Conservation (phyloP, 768 basidiomycete species). For the Hygrophoropsis aurantiaca region DNA sequence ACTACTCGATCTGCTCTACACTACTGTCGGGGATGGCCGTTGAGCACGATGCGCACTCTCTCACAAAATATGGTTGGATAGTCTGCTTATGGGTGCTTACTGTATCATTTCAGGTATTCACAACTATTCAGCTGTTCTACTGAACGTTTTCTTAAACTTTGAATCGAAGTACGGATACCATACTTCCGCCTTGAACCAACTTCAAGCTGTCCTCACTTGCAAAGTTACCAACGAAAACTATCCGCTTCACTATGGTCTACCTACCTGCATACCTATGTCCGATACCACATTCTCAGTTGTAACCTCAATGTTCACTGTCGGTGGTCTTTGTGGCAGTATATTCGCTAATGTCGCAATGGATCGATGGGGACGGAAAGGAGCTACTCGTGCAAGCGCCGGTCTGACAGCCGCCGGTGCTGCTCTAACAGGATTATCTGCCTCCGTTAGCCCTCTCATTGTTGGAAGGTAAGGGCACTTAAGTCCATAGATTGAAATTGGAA, state of each 20-base stretch:
- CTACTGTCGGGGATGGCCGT: not conserved
- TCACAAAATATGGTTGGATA: slow-evolving; percentile 63
- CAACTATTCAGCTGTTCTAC: not conserved
- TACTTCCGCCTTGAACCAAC: slow-evolving; percentile 88
- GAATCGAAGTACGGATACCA: slow-evolving; percentile 80
- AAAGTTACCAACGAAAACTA: slow-evolving; percentile 25
- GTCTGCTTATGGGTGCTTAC: slow-evolving; percentile 70
- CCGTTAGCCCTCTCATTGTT: slow-evolving; percentile 52
- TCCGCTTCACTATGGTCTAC: slow-evolving; percentile 40
- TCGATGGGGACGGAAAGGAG: slow-evolving; percentile 66
- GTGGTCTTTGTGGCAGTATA: slow-evolving; percentile 80
- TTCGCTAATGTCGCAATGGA: slow-evolving; percentile 70
- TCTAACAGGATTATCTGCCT: slow-evolving; percentile 65
- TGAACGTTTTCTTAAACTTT: not conserved
- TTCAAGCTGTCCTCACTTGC: slow-evolving; percentile 79
- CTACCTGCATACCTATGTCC: slow-evolving; percentile 80
- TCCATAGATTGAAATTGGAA: not conserved
- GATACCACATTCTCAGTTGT: slow-evolving; percentile 76
- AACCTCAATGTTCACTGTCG: slow-evolving; percentile 84
- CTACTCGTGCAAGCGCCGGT: slow-evolving; percentile 57
- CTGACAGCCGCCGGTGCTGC: slow-evolving; percentile 58
- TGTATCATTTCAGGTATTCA: slow-evolving; percentile 52
- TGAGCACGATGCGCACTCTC: slow-evolving; percentile 26
- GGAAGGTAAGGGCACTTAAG: slow-evolving; percentile 54
- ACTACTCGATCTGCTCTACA: too few relatives aligned